Evolutionary conservation across 208 protist species (phyloP), one percentile per base, ranked within the genome.

Genomic region (Trypanosoma platydactyli): DNA sequence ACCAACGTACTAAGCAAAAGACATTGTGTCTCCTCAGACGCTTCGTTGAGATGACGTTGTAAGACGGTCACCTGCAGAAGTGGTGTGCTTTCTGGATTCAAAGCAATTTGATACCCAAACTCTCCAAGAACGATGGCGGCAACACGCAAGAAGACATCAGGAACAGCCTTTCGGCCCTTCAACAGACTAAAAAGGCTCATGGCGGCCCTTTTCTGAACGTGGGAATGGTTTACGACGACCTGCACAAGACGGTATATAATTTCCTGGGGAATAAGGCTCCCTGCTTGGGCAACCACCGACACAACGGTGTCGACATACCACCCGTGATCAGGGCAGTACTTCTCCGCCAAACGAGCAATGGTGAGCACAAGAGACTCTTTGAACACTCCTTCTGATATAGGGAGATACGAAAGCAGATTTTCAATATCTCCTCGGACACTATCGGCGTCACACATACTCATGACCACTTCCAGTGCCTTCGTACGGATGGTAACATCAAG

Each of bases 241-340:
- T 99, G 97, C 7, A 98, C 88, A 16, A 94, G 76, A 48, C 89
- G 79, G 68, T 91, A 86, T 71, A 91, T 88, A 50, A 99, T 88
- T 41, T 97, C 92, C 30, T 98, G 92, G 13, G 88, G 83, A 30
- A 98, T 98, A 56, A 95, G 83, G 66, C 99, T 97, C 29, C 98
- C 98, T n/a, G 98, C 98, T 30, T 94, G 59, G 7, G 76, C 81
- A 54, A 99, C 96, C 15, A 99, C 81, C 16, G 92, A 84, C 12
- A 99, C 76, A 62, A 99, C 89, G 16, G 95, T 92, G 71, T 99
- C 98, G 0, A 99, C 89, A 75, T 99, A 99, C 91, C 94, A 98
- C 29, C 77, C 88, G 69, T 86, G 74, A 62, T 98, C 92, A n/a
- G 77, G 66, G 48, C 92, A 92, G 79, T 97, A 99, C 62, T 92